Percentiles rank a stretch among this genome's conserved stretches.
Conservation (phyloP, 2,329 filamentous ascomycete genomes). For the Sporothrix euskadiensis region DNA sequence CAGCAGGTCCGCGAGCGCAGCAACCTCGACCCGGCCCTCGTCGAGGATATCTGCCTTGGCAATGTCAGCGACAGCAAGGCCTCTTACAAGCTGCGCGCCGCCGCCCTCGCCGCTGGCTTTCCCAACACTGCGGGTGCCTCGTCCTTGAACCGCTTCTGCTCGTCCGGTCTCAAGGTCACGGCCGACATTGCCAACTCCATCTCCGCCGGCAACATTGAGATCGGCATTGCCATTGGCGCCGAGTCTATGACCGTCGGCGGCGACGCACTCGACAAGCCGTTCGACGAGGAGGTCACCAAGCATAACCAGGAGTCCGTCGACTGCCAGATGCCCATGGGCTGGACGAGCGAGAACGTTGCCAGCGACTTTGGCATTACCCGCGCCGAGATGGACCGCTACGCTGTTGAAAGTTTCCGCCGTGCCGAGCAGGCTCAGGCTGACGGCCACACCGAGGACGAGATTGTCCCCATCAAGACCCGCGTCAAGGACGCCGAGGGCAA, state of each 20-base stretch:
- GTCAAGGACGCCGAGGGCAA: slow-evolving; percentile 83
- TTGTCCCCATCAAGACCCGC: slow-evolving; percentile 79
- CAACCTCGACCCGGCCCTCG: slow-evolving; percentile 74
- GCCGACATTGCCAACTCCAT: slow-evolving; percentile 95
- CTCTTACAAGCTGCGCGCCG: slow-evolving; percentile 86
- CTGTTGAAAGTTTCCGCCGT: slow-evolving; percentile 81
- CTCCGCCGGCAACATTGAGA: slow-evolving; percentile 72
- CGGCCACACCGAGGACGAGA: slow-evolving; percentile 92
- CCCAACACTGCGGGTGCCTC: slow-evolving; percentile 83
- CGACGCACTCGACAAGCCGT: slow-evolving; percentile 68
- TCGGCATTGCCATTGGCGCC: slow-evolving; percentile 84
- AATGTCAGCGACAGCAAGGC: slow-evolving; percentile 88
- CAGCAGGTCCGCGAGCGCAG: slow-evolving; percentile 72
- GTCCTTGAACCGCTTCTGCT: slow-evolving; percentile 94
- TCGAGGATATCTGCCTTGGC: slow-evolving; percentile 89
- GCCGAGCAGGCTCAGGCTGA: slow-evolving; percentile 89
- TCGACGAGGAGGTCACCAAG: slow-evolving; percentile 72
- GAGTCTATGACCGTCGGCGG: slow-evolving; percentile 82
- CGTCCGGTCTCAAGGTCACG: slow-evolving; percentile 89
- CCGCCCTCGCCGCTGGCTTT: slow-evolving; percentile 86
- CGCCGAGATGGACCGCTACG: slow-evolving; percentile 79
- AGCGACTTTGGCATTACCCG: slow-evolving; percentile 83
- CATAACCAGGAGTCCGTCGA: slow-evolving; percentile 75
- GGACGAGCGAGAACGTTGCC: slow-evolving; percentile 95
- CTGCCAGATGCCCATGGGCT: slow-evolving; percentile 95